Percentiles rank a stretch among this genome's conserved stretches.
Conservation (phyloP, 495 filamentous ascomycete genomes). For the Neurospora sp. region DNA sequence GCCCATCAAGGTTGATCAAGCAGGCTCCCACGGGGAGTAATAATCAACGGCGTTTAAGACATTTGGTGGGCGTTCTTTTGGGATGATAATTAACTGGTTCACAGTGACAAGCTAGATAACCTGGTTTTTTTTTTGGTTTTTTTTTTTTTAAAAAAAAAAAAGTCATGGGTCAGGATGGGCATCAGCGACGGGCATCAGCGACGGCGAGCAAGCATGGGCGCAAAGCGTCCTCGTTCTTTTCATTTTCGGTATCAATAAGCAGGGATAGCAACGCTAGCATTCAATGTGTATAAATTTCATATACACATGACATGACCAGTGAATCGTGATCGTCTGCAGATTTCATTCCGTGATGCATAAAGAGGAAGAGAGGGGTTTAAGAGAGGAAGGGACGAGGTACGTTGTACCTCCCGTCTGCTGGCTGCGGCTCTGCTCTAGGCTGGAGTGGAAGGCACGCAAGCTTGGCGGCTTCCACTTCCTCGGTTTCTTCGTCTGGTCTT, state of each 20-base stretch:
- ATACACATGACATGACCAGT: neutral
- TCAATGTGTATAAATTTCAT: neutral
- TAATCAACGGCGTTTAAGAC: neutral
- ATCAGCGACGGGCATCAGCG: neutral
- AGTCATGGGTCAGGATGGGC: neutral
- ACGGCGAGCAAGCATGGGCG: neutral
- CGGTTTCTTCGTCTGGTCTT: neutral
- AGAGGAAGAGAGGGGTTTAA: no score
- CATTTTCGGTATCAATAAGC: neutral
- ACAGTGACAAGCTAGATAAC: neutral
- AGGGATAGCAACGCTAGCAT: neutral
- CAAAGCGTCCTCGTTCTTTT: neutral
- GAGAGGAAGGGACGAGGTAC: neutral
- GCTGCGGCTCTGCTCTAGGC: neutral
- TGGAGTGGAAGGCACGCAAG: neutral
- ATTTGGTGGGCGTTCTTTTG: neutral
- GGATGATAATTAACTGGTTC: neutral
- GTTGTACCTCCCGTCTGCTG: neutral
- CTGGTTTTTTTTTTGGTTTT: neutral
- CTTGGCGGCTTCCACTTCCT: neutral
- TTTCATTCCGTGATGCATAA: neutral
- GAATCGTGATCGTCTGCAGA: neutral
- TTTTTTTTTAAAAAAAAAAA: neutral
- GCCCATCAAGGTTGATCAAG: constrained; percentile 29
- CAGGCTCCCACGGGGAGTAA: constrained; percentile 38